phyloP scores from a whole-genome alignment of 306 rosid species.

The Acacia confusa region DNA sequence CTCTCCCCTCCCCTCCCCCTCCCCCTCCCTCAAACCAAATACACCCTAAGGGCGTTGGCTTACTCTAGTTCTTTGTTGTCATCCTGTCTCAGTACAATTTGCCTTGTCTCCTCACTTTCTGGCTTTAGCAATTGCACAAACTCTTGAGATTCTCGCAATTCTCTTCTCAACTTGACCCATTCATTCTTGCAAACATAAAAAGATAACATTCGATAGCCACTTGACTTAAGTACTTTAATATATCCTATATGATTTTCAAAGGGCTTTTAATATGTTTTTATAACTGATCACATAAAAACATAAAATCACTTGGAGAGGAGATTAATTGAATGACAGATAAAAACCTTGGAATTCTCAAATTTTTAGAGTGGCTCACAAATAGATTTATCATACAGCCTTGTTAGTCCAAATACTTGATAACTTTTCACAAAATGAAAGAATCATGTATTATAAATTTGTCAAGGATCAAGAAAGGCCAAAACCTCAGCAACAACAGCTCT shows the following conservation, averaged over 20 bases:
- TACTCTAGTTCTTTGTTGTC: not conserved
- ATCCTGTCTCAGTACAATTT: not conserved
- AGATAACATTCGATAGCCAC: not conserved
- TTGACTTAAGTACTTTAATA: too few species aligned
- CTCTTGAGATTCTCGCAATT: not conserved
- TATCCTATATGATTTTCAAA: too few species aligned
- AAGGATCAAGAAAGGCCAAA: not conserved
- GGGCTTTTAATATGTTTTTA: too few species aligned
- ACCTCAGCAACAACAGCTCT: not conserved
- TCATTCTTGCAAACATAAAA: not conserved
- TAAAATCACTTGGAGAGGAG: not conserved
- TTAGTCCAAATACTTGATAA: too few species aligned
- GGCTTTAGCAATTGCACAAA: too few species aligned
- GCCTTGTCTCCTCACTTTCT: not conserved
- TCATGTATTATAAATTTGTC: not conserved
- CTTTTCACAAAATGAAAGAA: not conserved
- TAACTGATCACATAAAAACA: too few species aligned
- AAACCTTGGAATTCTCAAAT: too few species aligned
- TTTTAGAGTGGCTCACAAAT: too few species aligned
- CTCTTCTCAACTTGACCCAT: not conserved
- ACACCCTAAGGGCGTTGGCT: not conserved
- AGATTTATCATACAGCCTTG: not conserved
- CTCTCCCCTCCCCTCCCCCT: too few species aligned
- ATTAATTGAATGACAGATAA: not conserved
- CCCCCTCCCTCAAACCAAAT: too few species aligned